Evolutionary conservation across 2,329 filamentous ascomycete genomes (phyloP).

Genomic region (Amauroascus niger): DNA sequence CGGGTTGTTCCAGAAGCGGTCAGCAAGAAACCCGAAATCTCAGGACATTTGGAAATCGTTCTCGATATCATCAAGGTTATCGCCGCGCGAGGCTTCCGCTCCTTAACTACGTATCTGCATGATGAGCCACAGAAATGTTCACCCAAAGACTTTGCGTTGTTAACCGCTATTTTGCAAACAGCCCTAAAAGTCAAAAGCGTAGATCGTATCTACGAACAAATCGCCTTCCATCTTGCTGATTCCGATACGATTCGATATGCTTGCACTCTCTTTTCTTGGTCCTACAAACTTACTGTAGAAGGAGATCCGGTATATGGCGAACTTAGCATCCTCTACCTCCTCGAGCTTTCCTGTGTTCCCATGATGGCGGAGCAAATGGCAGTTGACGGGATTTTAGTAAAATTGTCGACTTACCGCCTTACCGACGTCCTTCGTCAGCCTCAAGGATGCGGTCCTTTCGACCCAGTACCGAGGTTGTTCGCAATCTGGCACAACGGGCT

Average conservation of each 20-base stretch:
- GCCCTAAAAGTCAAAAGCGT: slow-evolving; percentile 69
- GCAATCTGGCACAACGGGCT: slow-evolving; percentile 83
- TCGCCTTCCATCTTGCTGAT: slow-evolving; percentile 58
- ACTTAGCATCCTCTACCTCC: slow-evolving; percentile 76
- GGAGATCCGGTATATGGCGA: slow-evolving; percentile 88
- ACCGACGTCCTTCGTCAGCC: slow-evolving; percentile 61
- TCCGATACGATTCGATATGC: slow-evolving; percentile 68
- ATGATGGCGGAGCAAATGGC: slow-evolving; percentile 81
- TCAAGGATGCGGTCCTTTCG: slow-evolving; percentile 67
- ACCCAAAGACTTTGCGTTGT: slow-evolving; percentile 72
- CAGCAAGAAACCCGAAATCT: slow-evolving; percentile 31
- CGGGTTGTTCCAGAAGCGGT: slow-evolving; percentile 29
- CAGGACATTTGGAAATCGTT: slow-evolving; percentile 48
- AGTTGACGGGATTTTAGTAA: slow-evolving; percentile 70
- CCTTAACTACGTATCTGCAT: slow-evolving; percentile 72
- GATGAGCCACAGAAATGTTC: slow-evolving; percentile 55
- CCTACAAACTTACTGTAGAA: slow-evolving; percentile 66
- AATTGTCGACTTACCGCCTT: slow-evolving; percentile 68
- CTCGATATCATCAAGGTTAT: slow-evolving; percentile 71
- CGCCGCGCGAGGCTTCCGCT: slow-evolving; percentile 71
- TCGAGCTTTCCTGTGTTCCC: slow-evolving; percentile 74
- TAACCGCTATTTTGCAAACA: slow-evolving; percentile 81
- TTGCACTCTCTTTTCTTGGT: slow-evolving; percentile 84
- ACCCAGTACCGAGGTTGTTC: slow-evolving; percentile 67
- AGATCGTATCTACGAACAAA: slow-evolving; percentile 59